Base-by-base conservation (phyloP, 495 filamentous ascomycete species). In the Hypoxylon trugodes region DNA sequence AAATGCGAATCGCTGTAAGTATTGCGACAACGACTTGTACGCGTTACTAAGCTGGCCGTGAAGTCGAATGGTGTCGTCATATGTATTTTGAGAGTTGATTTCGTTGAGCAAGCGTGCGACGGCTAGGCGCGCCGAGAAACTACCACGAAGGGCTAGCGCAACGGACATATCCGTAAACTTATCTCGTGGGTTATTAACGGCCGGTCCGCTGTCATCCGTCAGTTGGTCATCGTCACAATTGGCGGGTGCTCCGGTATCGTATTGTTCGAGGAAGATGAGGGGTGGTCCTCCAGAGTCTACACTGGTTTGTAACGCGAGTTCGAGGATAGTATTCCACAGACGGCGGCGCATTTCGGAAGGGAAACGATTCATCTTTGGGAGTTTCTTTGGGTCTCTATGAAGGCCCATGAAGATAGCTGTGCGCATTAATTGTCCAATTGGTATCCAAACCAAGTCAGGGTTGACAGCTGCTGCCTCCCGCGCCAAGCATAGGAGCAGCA, bases 291-390 rank as follows among this genome's bases (percentile, higher is more conserved):
- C 85, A 3, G 81, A 74, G 52, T 79, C 79, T 28, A 87, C 50
- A 16, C 82, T 80, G 1, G 82, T 70, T 48, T 86, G 80, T 3
- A 86, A 61, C 3, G 65, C 61, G 4, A 68, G n/a, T 26, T 70
- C 82, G 46, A 84, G 81, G 33, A 77, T 49, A 0, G 64, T 68
- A n/a, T 79, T 82, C 86, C 86, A 89, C 10, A 89, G 70, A 18
- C 85, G 78, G 26, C 84, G 74, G n/a, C 84, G 80, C 77, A 87
- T 84, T 64, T 89, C 86, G 33, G 80, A 76, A 24, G 75, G 77
- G 42, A 84, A 79, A 12, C 70, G 25, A 1, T 52, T 61, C 21
- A 54, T 66, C 8, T 19, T 45, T 22, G 65, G 37, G 6, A 70
- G 54, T n/a, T 67, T 37, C 19, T 35, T 59, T 4, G 53, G 60